Evolutionary conservation across 352 stramenopile genomes (phyloP), one percentile per base, ranked within the genome.

Genomic region (Pythium apleroticum): DNA sequence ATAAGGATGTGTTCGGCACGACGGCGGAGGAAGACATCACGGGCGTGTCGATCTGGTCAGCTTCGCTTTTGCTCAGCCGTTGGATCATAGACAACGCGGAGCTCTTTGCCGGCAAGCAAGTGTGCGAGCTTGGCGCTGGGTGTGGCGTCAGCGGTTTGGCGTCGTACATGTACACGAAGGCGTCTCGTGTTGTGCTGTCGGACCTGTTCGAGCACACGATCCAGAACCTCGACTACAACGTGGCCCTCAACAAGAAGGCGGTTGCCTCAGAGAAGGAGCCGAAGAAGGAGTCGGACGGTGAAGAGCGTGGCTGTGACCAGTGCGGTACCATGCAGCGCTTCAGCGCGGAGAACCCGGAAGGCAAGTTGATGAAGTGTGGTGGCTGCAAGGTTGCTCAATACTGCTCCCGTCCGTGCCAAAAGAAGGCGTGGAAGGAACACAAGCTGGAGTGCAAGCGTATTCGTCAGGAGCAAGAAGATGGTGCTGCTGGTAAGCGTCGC

Each of bases 41-140:
- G 2, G 88, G 88, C 19, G 84, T 96, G 11, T 93, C 84, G 17
- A 93, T 95, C 59, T 96, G 88, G 88, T 96, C 88, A n/a, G 88
- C 88, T 39, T 88, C 88, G 27, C 71, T 96, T 1, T 83, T 96
- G 46, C 59, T 96, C 28, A 91, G 81, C 76, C 86, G 86, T 22
- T 96, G 86, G 86, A 70, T 96, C 52, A 80, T 96, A 30, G 80
- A 89, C 48, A 71, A 92, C 43, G 72, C 75, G 15, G 62, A 71
- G 1, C 41, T 81, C 7, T 96, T 95, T 56, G 69, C 78, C 10
- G 73, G 74, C 49, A 96, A 95, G 60, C 66, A 81, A 22, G 86
- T 96, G 12, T 95, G 84, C 30, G 88, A 96, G 59, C 68, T 96
- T 1, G 88, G 88, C 39, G 89, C 88, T 10, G 88, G 88, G 33